Conservation (phyloP, 345 rosid species). For the Eutrema heterophyllum region DNA sequence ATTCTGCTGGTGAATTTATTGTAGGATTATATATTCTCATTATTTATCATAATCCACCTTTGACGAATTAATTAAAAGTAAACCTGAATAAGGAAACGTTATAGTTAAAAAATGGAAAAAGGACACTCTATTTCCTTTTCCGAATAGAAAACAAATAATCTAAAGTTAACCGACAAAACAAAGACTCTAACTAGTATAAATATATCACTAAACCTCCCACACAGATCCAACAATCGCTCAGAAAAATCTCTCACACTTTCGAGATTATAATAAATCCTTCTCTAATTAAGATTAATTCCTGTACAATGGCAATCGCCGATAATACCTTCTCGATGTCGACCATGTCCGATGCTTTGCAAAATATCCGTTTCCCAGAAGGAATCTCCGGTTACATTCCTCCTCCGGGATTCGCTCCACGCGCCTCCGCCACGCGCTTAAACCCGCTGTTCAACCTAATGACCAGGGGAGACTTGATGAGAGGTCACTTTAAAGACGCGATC, state of each 20-base stretch:
- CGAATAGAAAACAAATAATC: too few relatives aligned
- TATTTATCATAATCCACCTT: too few relatives aligned
- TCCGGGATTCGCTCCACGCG: constrained; percentile 7
- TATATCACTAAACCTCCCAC: background rate
- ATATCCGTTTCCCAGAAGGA: background rate
- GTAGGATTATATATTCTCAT: too few relatives aligned
- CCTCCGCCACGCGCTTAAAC: background rate
- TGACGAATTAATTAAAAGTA: too few relatives aligned
- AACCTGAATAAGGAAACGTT: too few relatives aligned
- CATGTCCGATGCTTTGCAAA: background rate
- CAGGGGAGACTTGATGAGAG: background rate
- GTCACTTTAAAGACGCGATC: background rate
- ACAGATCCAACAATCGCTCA: background rate
- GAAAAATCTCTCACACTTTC: too few relatives aligned
- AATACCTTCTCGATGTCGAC: background rate
- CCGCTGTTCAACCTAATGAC: constrained; percentile 1
- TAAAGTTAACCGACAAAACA: too few relatives aligned
- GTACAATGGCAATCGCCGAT: constrained; percentile 31
- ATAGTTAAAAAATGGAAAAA: too few relatives aligned
- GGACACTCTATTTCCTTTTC: too few relatives aligned
- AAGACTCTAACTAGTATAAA: too few relatives aligned
- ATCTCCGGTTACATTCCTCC: constrained; percentile 2
- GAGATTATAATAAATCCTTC: too few relatives aligned
- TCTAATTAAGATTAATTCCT: constrained; percentile 19
- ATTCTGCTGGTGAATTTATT: too few relatives aligned